phyloP scores from a whole-genome alignment of 2,329 filamentous ascomycete species.

The Penicillium digitatum region DNA sequence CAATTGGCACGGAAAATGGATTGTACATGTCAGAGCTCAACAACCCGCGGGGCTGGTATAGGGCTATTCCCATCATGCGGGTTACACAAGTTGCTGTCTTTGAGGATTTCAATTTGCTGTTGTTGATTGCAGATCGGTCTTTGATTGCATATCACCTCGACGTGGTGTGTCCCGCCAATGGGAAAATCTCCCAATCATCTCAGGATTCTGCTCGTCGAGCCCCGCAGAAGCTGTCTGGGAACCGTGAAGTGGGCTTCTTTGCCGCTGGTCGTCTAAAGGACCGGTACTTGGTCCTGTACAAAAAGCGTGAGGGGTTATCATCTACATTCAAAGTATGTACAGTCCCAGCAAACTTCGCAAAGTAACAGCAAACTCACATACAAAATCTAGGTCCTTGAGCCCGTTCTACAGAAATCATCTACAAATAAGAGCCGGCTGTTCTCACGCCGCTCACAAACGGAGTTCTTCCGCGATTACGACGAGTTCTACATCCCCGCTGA shows the following conservation, averaged over 20 bases:
- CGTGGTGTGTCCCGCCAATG: slow-evolving; percentile 60
- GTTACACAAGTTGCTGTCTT: slow-evolving; percentile 93
- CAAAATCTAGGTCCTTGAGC: slow-evolving; percentile 70
- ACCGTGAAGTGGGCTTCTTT: slow-evolving; percentile 94
- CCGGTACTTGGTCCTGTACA: slow-evolving; percentile 89
- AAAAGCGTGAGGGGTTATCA: slow-evolving; percentile 86
- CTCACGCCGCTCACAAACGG: slow-evolving; percentile 68
- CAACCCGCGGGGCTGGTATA: slow-evolving; percentile 85
- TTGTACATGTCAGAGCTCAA: slow-evolving; percentile 85
- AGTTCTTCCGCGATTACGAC: slow-evolving; percentile 97
- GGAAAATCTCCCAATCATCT: slow-evolving; percentile 44
- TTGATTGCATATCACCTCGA: slow-evolving; percentile 93
- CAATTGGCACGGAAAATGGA: slow-evolving; percentile 91
- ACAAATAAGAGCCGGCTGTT: slow-evolving; percentile 73
- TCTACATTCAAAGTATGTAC: slow-evolving; percentile 72
- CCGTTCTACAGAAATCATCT: slow-evolving; percentile 86
- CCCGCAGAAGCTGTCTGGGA: slow-evolving; percentile 82
- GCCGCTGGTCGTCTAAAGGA: slow-evolving; percentile 97
- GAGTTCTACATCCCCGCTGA: slow-evolving; percentile 98
- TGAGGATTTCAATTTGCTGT: slow-evolving; percentile 89
- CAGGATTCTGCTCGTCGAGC: slow-evolving; percentile 73
- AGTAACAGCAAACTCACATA: not conserved
- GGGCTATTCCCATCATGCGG: slow-evolving; percentile 70
- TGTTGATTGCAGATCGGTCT: slow-evolving; percentile 86
- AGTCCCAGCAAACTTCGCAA: not conserved